Evolutionary conservation across 768 basidiomycete genomes (phyloP), one percentile per base, ranked within the genome.

Genomic region (Bullera alba): DNA sequence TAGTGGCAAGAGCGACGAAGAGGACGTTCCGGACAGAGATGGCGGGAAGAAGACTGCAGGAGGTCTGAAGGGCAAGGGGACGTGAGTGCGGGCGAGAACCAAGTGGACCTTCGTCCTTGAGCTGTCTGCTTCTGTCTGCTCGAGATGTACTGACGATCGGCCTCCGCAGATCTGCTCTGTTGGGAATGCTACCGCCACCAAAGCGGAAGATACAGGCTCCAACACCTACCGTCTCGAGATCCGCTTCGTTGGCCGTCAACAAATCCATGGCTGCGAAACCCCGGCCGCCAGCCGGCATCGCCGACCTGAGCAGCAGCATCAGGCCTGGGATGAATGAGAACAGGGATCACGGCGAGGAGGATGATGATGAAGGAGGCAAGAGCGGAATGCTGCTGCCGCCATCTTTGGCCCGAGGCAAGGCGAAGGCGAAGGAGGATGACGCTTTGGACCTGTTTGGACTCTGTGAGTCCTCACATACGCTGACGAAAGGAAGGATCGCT

Each of bases 121-220:
- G 45, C 10, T 46, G 45, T 30, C 30, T 42, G 27, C 26, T 21
- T 42, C 32, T 22, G 32, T 16, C 25, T 29, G 3, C 23, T 8
- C 14, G 4, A 25, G n/a, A 25, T 43, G 26, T n/a, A 7, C 42
- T 2, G 48, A 43, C 5, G 1, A 21, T 3, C 46, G n/a, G n/a
- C n/a, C n/a, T n/a, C 19, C 26, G 8, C 34, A 69, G 67, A 0
- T 69, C 67, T 21, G 43, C 59, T 0, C 46, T 72, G 39, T 45
- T 72, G 3, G 68, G 63, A 1, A 65, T 72, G 66, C 48, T 72
- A 2, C 70, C 70, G 8, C 53, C 68, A 26, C 70, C 70, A 0
- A 72, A 72, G 49, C 42, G 68, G n/a, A 64, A 65, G 46, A 47
- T 70, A 22, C 62, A 64, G 4, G 21, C 28, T 26, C 12, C 51